These are phyloP conservation scores for Volvox africanus DNA, from an alignment of 139 green algal genomes.

Conservation along the genomic window DNA sequence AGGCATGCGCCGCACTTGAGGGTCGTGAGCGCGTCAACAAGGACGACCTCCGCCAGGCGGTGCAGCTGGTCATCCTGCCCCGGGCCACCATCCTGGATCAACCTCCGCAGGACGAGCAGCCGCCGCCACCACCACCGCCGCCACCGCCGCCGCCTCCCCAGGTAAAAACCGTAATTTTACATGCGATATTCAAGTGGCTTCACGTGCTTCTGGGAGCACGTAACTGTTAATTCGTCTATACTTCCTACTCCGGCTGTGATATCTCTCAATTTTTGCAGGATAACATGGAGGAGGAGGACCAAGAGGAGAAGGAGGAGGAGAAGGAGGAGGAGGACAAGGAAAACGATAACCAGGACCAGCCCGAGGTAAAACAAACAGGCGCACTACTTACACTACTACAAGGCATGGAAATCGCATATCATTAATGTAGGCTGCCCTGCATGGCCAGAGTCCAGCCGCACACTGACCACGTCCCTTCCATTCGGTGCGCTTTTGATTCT, in stretches of 20 bases:
- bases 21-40: conserved; percentile 87
- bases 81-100: conserved; percentile 76
- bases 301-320: conserved; percentile 82
- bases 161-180: no score
- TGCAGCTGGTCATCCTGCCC: conserved; percentile 97
- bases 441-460: no score
- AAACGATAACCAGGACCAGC: conserved; percentile 70
- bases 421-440: no score
- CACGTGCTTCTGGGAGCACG: no score
- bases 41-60: conserved; percentile 94
- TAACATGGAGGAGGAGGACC: conserved; percentile 72
- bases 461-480: no score
- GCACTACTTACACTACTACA: no score
- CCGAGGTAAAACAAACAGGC: conserved; percentile 12
- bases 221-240: no score
- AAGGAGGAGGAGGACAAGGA: conserved; percentile 89
- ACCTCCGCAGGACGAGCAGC: conserved; percentile 80
- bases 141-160: conserved; percentile 85
- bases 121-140: conserved; percentile 84
- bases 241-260: no score
- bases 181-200: no score
- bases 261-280: conserved; percentile 45
- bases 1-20: conserved; percentile 89
- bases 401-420: no score
- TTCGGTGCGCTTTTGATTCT: no score